Evolutionary conservation across 1,284 basidiomycete species (phyloP), one percentile per base, ranked within the genome.

Genomic region (Rhodotorula mucilaginosa): DNA sequence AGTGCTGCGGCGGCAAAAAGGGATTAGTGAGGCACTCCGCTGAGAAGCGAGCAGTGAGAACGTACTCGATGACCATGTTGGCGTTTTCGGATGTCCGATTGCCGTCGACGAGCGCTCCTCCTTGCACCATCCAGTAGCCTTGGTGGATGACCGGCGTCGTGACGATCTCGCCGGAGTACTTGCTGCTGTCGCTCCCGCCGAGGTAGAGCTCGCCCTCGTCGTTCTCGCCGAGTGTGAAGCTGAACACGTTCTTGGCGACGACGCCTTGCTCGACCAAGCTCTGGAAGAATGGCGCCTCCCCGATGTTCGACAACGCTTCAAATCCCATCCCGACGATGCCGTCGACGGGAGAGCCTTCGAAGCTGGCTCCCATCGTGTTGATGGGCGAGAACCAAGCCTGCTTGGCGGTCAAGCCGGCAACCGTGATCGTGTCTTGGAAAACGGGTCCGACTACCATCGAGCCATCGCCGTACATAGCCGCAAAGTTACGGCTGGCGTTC

Each of bases 391-490:
- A 80, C 39, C 77, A 78, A 58, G 81, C 80, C 7, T 58, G n/a
- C 56, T 62, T 31, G 13, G 80, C 82, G 39, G 51, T 75, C 12
- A 83, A 72, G 13, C 81, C 80, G 18, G 77, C 83, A 58, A 83
- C 78, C 2, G 64, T 31, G 49, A 87, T 83, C 15, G 79, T 83
- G 76, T 89, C 88, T 4, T 79, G 81, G 79, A 84, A 88, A 66
- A 86, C 82, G n/a, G 82, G 80, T 49, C 87, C 88, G 16, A 79
- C 77, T 13, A 86, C 85, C n/a, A 81, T 82, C 15, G 85, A 85
- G 16, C 86, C 85, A 76, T 88, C 87, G 19, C 84, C 87, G 77
- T 86, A 89, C 6, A 75, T 16, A 69, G 87, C 84, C 5, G 52
- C 64, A 80, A 88, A 88, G 0, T 73, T 74, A 58, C 78, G 74